Percentiles rank a stretch among this genome's conserved stretches.
These are phyloP conservation scores for Agrocybe pediades DNA, from an alignment of 768 basidiomycete species.

Conservation along the genomic window DNA sequence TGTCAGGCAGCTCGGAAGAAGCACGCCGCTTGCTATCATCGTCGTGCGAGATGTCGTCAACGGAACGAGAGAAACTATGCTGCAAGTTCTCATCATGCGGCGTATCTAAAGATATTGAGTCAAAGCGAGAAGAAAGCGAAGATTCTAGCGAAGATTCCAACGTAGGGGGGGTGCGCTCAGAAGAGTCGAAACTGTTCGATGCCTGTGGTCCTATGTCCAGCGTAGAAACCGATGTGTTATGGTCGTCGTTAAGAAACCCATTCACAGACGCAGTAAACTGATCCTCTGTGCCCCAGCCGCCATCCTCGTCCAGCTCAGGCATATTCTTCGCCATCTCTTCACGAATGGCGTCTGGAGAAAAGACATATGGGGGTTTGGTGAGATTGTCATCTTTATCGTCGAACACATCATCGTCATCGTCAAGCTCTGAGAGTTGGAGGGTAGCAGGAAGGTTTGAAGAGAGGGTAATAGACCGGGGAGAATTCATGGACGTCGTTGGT, in stretches of 20 bases:
- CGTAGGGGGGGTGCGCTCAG: constrained; percentile 11
- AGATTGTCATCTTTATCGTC: constrained; percentile 54
- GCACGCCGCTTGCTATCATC: not conserved
- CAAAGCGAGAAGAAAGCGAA: constrained; percentile 35
- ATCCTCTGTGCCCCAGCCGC: constrained; percentile 24
- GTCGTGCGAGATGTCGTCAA: constrained; percentile 6
- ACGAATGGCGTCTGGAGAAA: constrained; percentile 63
- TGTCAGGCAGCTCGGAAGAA: not conserved
- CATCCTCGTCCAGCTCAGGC: constrained; percentile 33
- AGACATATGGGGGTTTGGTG: constrained; percentile 39
- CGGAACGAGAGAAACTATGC: constrained; percentile 8
- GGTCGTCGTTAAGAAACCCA: constrained; percentile 27
- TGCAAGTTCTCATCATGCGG: constrained; percentile 21
- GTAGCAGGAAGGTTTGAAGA: constrained; percentile 12
- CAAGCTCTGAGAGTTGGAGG: constrained; percentile 15
- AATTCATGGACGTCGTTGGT: constrained; percentile 6
- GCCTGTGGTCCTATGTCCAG: constrained; percentile 50
- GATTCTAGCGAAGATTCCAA: constrained; percentile 27
- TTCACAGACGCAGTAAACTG: constrained; percentile 31
- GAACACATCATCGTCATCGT: constrained; percentile 68
- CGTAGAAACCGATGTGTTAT: constrained; percentile 57
- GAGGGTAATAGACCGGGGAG: constrained; percentile 1
- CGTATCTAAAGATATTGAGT: constrained; percentile 37
- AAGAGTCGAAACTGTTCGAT: constrained; percentile 22
- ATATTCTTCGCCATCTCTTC: constrained; percentile 58